Conservation (phyloP, 495 filamentous ascomycete species). For the Neurospora sp. region DNA sequence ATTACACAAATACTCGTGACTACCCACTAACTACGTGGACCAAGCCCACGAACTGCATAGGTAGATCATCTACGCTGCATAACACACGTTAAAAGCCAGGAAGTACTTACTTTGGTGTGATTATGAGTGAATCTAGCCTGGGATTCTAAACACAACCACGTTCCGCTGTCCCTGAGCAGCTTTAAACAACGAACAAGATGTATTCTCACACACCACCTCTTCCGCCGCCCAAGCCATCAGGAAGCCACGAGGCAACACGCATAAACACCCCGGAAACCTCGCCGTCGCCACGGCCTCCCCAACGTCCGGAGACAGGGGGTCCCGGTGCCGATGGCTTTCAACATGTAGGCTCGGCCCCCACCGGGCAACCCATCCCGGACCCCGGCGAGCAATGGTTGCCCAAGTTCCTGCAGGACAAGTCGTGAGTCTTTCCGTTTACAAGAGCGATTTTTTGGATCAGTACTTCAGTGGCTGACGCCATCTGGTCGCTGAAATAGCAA, state of each 20-base stretch:
- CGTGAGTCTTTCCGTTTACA: slow-evolving; percentile 37
- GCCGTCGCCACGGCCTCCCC: slow-evolving; percentile 31
- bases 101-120: background rate
- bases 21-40: background rate
- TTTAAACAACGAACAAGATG: slow-evolving; percentile 8
- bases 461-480: background rate
- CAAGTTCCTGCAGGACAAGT: slow-evolving; percentile 59
- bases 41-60: background rate
- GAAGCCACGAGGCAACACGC: slow-evolving; percentile 57
- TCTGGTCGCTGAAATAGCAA: slow-evolving; percentile 21
- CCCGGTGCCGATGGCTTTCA: slow-evolving; percentile 9
- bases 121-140: background rate
- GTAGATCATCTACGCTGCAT: background rate
- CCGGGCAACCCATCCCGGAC: slow-evolving; percentile 26
- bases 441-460: background rate
- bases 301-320: slow-evolving; percentile 23
- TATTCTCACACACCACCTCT: slow-evolving; percentile 49
- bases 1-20: background rate
- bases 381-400: slow-evolving; percentile 59
- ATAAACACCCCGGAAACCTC: slow-evolving; percentile 45
- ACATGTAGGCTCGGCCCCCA: slow-evolving; percentile 8
- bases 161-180: background rate
- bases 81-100: background rate
- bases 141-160: background rate
- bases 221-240: slow-evolving; percentile 59